Conservation (phyloP, 2,329 filamentous ascomycete species). For the Gremmenia infestans region DNA sequence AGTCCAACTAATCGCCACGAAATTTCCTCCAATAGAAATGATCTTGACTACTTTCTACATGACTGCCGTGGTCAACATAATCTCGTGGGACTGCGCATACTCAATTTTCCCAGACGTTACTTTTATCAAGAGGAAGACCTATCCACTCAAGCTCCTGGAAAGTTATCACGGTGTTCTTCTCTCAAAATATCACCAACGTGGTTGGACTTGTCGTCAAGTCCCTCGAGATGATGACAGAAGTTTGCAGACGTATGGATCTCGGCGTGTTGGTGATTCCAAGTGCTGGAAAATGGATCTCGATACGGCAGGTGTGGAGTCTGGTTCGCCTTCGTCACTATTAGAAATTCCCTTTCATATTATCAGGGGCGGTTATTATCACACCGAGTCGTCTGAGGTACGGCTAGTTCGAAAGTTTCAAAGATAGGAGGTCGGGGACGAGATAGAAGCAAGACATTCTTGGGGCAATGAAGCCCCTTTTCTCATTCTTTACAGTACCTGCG, state of each 20-base stretch:
- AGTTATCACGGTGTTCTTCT: background rate
- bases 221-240: background rate
- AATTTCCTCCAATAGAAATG: background rate
- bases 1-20: background rate
- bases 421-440: too few relatives aligned
- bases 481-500: too few relatives aligned
- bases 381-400: too few relatives aligned
- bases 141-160: background rate
- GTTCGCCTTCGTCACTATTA: background rate
- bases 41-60: background rate
- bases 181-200: background rate
- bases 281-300: constrained; percentile 1
- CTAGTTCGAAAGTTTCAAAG: too few relatives aligned
- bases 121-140: constrained; percentile 1
- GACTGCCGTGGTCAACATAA: background rate
- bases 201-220: background rate
- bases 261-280: background rate
- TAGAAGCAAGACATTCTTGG: too few relatives aligned
- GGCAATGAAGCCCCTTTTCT: too few relatives aligned
- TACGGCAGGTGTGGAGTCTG: background rate
- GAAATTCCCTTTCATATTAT: background rate
- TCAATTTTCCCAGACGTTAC: constrained; percentile 1
- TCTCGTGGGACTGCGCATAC: constrained; percentile 1
- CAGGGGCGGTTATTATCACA: too few relatives aligned
- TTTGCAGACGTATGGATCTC: background rate